phyloP scores from a whole-genome alignment of 768 basidiomycete species.

The Coprinellus micaceus region DNA sequence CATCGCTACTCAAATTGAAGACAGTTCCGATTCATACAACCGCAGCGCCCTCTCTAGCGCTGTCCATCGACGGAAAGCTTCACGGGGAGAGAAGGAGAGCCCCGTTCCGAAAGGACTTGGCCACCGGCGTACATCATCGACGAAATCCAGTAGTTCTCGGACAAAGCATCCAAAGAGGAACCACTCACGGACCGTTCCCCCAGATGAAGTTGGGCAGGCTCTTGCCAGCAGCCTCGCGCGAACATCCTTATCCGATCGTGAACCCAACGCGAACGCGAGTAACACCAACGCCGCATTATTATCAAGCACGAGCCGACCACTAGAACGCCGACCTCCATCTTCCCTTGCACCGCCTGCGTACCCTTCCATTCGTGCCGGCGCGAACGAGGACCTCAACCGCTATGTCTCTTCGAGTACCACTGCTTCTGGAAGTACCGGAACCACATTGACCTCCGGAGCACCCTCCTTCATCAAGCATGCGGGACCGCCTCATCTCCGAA shows the following conservation, averaged over 20 bases:
- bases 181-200: conserved; percentile 10
- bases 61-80: conserved; percentile 1
- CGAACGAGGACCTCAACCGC: conserved; percentile 76
- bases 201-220: conserved; percentile 8
- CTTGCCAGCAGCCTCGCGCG: conserved; percentile 23
- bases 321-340: conserved; percentile 17
- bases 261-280: conserved; percentile 5
- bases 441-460: conserved; percentile 65
- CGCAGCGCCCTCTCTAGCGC: not conserved
- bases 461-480: conserved; percentile 84
- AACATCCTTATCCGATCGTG: conserved; percentile 24
- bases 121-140: conserved; percentile 30
- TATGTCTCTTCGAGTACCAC: conserved; percentile 92
- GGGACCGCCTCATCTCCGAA: conserved; percentile 73
- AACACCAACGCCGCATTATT: conserved; percentile 11
- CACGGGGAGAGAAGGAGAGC: conserved; percentile 29
- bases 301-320: conserved; percentile 20
- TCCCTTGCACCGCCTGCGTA: conserved; percentile 38
- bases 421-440: conserved; percentile 72
- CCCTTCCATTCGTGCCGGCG: conserved; percentile 49
- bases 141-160: conserved; percentile 24
- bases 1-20: conserved; percentile 31
- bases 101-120: conserved; percentile 20
- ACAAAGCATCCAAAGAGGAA: conserved; percentile 22
- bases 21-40: conserved; percentile 20